Percentiles rank a stretch among this genome's conserved stretches.
phyloP scores from a whole-genome alignment of 345 rosid genomes.

The Bruguiera gymnorhiza region DNA sequence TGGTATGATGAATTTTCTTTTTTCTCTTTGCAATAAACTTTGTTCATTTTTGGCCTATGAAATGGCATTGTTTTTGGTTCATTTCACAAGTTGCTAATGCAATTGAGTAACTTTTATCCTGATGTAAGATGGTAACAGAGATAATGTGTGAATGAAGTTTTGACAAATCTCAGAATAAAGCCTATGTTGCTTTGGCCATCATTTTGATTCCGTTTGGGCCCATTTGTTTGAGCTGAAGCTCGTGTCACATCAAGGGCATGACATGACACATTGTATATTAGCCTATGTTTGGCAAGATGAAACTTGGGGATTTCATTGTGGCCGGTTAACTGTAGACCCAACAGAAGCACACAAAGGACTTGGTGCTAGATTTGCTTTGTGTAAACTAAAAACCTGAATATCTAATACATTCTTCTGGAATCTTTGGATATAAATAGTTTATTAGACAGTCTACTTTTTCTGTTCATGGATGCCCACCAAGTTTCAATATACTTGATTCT shows the following conservation, averaged over 20 bases:
- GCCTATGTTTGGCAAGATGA: not conserved
- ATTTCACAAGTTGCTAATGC: not conserved
- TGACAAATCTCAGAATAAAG: constrained; percentile 4
- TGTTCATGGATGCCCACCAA: constrained; percentile 14
- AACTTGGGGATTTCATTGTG: constrained; percentile 1
- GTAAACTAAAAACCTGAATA: too few species aligned
- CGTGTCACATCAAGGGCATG: too few species aligned
- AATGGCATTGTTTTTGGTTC: constrained; percentile 7
- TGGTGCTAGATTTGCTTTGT: too few species aligned
- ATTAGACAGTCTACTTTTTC: not conserved
- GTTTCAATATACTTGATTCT: constrained; percentile 19
- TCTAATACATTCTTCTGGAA: too few species aligned
- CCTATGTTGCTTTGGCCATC: not conserved
- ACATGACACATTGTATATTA: too few species aligned
- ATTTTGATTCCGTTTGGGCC: not conserved
- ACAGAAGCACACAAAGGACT: not conserved
- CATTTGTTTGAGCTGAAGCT: not conserved
- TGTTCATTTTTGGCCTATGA: constrained; percentile 6
- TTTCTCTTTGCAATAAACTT: not conserved
- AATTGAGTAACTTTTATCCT: not conserved
- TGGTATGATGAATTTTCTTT: constrained; percentile 47
- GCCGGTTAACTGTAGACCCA: not conserved
- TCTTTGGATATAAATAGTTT: too few species aligned
- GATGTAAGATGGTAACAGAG: not conserved
- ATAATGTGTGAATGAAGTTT: not conserved